These are phyloP conservation scores for Pyricularia grisea DNA, from an alignment of 2,329 filamentous ascomycete species.

Conservation along the genomic window DNA sequence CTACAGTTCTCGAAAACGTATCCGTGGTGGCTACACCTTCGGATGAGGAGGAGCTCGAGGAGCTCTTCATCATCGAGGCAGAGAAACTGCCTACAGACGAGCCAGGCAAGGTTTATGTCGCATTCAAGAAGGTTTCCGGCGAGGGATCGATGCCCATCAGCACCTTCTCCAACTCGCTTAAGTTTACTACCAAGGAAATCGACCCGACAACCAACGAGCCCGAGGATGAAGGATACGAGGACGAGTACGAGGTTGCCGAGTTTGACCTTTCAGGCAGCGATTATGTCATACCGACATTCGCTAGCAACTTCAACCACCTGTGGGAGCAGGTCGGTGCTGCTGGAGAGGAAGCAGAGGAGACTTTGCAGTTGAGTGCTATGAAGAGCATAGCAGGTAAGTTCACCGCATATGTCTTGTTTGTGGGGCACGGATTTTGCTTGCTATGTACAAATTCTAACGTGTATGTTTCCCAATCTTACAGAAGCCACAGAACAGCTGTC, in stretches of 20 bases:
- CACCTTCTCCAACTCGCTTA: conserved; percentile 85
- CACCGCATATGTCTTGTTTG: not conserved
- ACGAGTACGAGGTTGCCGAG: conserved; percentile 95
- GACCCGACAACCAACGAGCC: conserved; percentile 90
- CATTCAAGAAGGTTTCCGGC: conserved; percentile 76
- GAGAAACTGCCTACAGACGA: conserved; percentile 75
- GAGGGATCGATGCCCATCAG: conserved; percentile 68
- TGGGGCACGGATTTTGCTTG: not conserved
- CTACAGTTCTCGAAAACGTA: conserved; percentile 84
- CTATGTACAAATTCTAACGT: conserved; percentile 10
- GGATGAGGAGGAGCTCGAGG: conserved; percentile 75
- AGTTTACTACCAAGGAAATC: conserved; percentile 97
- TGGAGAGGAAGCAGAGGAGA: conserved; percentile 86
- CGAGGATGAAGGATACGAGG: conserved; percentile 87
- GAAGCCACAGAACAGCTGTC: conserved; percentile 90
- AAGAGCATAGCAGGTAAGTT: conserved; percentile 85
- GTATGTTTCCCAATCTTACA: conserved; percentile 20
- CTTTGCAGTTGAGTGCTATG: conserved; percentile 73
- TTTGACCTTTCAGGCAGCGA: conserved; percentile 86
- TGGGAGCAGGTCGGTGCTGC: conserved; percentile 91
- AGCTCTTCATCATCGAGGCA: conserved; percentile 89
- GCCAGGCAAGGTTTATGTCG: conserved; percentile 89
- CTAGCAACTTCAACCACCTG: conserved; percentile 87
- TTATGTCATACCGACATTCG: conserved; percentile 88
- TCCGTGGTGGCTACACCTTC: conserved; percentile 71